Base-by-base conservation (phyloP, 139 green algal genomes). In the Volvox africanus region DNA sequence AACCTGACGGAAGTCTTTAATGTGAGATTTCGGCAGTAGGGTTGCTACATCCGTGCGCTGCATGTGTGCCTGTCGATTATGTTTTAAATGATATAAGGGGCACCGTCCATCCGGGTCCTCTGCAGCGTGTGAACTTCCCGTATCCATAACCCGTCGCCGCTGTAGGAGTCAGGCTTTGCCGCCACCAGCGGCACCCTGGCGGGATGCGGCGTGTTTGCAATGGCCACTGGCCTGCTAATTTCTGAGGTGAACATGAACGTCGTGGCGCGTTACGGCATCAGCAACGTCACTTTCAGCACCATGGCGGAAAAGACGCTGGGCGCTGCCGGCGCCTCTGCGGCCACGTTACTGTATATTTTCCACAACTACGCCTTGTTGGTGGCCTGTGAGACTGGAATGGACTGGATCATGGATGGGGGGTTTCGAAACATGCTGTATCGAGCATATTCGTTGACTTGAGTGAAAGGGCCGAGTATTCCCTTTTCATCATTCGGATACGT, bases 281-380 rank as follows among this genome's bases (percentile, higher is more conserved):
- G n/a, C 61, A 87, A 87, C 81, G 61, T 87, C 11, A 87, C 61
- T 9, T 61, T 87, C 61, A 32, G 13, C 22, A 93, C 88, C 32
- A 96, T 96, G 94, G 93, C 92, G 0, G 65, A 88, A 77, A 79
- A 86, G 20, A 98, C 96, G 0, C 92, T 98, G 32, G 96, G 96
- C 2, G 21, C 35, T 5, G 69, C 80, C 0, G 96, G 96, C 22
- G 93, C 80, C 13, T 28, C 24, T 13, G 33, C 93, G 17, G 85
- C 93, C 18, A 90, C 69, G 24, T 37, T 73, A 0, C 44, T 94
- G 19, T 98, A 98, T 87, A 26, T 96, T 18, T 95, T 97, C 84
- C 93, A 98, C 35, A 95, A 97, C 92, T 97, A 97, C 78, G 87
- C 94, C 0, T 87, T 98, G 44, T 89, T 98, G 24, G 96, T 97